Evolutionary conservation across 257 asterid genomes (phyloP), one percentile per base, ranked within the genome.

Genomic region (Sherardia arvensis): DNA sequence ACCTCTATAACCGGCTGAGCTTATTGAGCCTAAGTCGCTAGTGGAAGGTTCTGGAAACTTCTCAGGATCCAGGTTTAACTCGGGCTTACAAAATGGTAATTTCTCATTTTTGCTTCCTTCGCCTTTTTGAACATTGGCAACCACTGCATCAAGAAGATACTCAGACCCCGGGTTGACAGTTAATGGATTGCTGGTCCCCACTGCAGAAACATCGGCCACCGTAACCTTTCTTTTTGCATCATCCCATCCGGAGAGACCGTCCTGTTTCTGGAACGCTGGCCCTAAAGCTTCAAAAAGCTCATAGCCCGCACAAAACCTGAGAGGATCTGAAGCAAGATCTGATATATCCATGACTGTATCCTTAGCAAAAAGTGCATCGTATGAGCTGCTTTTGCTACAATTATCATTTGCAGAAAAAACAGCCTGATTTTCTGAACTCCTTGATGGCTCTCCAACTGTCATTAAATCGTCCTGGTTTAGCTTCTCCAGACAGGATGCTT

Each of bases 201-300:
- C 79, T 65, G 76, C 89, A 1, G 94, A 79, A 70, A 81, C 75
- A 64, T 82, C 95, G 30, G 77, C 67, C 28, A 81, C 81, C 87
- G 77, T 74, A 66, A 78, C 75, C 26, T 33, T 54, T 32, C 73
- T 73, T 59, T 71, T 84, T 32, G 73, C 69, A 63, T 74, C 69
- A 63, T 75, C 91, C 85, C 83, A 76, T 33, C 73, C 68, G 51
- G 59, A 66, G 62, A 65, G 62, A 63, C 69, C 51, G 49, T 53
- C 69, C 64, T 76, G 85, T 53, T 83, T 83, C 75, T 59, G 84
- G 60, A 89, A 85, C 49, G 84, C 78, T 25, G 89, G 85, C 61
- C 96, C 96, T 62, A 92, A 49, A 61, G 93, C 99, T 80, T 89
- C 99, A 61, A 77, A 85, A 64, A 92, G 88, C 77, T 92, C 99